Base-by-base conservation (phyloP, 2,329 filamentous ascomycete genomes). In the Lecanoromycetidae sp. region DNA sequence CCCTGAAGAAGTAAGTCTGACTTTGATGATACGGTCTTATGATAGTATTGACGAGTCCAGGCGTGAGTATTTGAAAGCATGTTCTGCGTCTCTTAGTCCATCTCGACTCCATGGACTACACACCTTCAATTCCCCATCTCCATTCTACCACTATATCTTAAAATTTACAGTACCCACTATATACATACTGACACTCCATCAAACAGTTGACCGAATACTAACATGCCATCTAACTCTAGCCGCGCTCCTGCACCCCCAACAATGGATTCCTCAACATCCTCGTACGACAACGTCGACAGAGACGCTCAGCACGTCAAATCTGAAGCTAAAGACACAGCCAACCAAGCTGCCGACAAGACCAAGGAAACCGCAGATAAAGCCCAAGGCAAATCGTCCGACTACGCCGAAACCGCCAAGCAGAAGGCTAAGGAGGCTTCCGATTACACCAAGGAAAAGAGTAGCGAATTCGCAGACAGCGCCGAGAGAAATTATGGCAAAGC, bases 221-320 rank as follows among this genome's bases (percentile, higher is more conserved):
- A 50, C 39, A 40, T 36, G 34, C 48, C 5, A 5, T 12, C 15
- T 38, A n/a, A n/a, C n/a, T 5, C 32, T 52, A 71, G 69, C 44
- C 66, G 65, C 35, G 69, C 69, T 15, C 66, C 66, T 19, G 49
- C 59, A 35, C 60, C 64, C 20, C 61, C 61, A 10, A 56, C 61
- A 42, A 50, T 71, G 40, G 62, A 67, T 52, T 60, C 61, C 37
- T 66, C 62, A 47, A 50, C 54, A 36, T 63, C 66, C 26, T 61
- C 65, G 13, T 65, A 62, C 37, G 58, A 71, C 43, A 60, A 71
- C 52, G 69, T 71, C 47, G 68, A 71, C 41, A n/a, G n/a, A n/a
- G 68, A 71, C 56, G 63, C 64, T 12, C 67, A 67, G 4, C 68
- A 71, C 48, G 61, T 71, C 35, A 57, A 59, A 38, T 60, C 64